Conservation (phyloP, 2,329 filamentous ascomycete genomes). For the Zymoseptoria pseudotritici region DNA sequence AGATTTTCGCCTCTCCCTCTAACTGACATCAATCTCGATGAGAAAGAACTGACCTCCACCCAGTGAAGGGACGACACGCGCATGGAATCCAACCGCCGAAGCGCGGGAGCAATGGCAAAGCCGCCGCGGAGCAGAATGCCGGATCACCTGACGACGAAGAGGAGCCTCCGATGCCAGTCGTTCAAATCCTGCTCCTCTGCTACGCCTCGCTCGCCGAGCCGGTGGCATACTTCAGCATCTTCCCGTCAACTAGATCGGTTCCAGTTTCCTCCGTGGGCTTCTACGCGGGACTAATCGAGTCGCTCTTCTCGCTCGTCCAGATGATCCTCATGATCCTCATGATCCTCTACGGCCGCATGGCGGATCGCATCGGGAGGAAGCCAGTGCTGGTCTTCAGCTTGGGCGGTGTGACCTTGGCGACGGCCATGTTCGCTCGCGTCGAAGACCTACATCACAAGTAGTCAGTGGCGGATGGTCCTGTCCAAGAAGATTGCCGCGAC, state of each 20-base stretch:
- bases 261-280: slow-evolving; percentile 64
- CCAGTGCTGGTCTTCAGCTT: slow-evolving; percentile 63
- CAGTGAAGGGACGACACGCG: no score
- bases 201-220: slow-evolving; percentile 66
- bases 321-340: slow-evolving; percentile 75
- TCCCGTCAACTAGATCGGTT: slow-evolving; percentile 62
- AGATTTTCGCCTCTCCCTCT: no score
- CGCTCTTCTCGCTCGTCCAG: slow-evolving; percentile 64
- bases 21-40: no score
- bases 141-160: neutral
- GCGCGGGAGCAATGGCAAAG: slow-evolving; percentile 4
- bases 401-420: slow-evolving; percentile 54
- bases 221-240: slow-evolving; percentile 71
- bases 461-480: no score
- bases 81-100: no score
- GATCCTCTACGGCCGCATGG: slow-evolving; percentile 62
- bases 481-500: no score
- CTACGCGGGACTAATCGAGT: slow-evolving; percentile 65
- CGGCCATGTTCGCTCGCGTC: slow-evolving; percentile 49
- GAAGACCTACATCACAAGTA: no score
- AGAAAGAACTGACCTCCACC: no score
- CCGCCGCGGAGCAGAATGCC: neutral
- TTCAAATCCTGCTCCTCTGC: slow-evolving; percentile 67
- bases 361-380: slow-evolving; percentile 64
- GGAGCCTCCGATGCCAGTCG: slow-evolving; percentile 39